Evolutionary conservation across 805 yeast genomes (phyloP), one percentile per base, ranked within the genome.

Genomic region (Schizosaccharomyces lindneri): DNA sequence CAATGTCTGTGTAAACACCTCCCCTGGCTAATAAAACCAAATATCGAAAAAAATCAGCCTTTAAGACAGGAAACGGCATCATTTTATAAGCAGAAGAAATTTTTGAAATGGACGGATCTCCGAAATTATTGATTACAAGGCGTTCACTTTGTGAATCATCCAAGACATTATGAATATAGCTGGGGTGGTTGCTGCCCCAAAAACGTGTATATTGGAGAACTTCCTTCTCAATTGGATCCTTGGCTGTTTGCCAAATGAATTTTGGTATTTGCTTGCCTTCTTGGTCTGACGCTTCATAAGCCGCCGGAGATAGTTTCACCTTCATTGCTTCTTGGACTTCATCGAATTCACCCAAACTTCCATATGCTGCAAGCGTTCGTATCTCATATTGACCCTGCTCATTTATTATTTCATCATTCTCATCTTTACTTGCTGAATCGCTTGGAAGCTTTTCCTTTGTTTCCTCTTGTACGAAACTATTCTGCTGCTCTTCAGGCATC

Each of bases 21-120:
- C 98, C 98, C 61, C 93, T 75, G 6, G 97, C 96, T 69, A 78
- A 84, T 27, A 93, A 73, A 21, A 93, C 81, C 67, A 93, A 74
- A 71, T 93, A 93, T 64, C 97, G 75, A 75, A 93, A 87, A 69
- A 90, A 90, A 72, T 93, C 98, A 0, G 97, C 97, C 69, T 85
- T 85, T 63, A 93, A 73, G 62, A 93, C 89, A 46, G 78, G 78
- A 67, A 80, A 81, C 1, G 98, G 98, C 79, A 93, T 73, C 36
- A 79, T 65, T 21, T 79, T 73, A 73, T 84, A 93, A 0, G 97
- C 95, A 64, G 77, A 76, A 0, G 81, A 74, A 3, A 93, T 87
- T 55, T 31, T 21, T 3, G 60, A 51, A 21, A 24, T 5, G 7
- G 57, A 51, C 1, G 31, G 19, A 29, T 51, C 36, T 17, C 57